Evolutionary conservation across 2,329 filamentous ascomycete genomes (phyloP), one percentile per base, ranked within the genome.

Genomic region (Bipolaris sorokiniana): DNA sequence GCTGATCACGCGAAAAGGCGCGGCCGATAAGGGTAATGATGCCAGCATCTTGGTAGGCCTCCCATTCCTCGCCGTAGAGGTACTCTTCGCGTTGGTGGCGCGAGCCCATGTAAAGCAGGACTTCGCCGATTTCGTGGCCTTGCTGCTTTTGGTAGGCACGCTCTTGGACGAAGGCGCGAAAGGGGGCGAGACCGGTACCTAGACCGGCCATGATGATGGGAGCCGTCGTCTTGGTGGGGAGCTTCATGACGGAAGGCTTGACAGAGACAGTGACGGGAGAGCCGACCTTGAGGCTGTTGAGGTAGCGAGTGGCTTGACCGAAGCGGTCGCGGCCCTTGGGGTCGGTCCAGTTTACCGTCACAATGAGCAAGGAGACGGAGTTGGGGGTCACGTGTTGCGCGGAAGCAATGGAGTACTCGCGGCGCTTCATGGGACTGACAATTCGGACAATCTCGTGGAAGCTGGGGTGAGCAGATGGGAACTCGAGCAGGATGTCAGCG

Each of bases 121-220:
- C 95, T 41, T 92, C 83, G 51, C 95, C 95, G 66, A 99, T 97
- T 56, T 95, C 88, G 82, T 96, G 93, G 78, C 95, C 95, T 77
- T 96, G 91, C n/a, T 92, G 89, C 82, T 97, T 97, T 77, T 99
- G 94, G 87, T 96, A 92, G 48, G 95, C 95, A 56, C 95, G 94
- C 81, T 99, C 95, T 81, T 99, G 95, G 45, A 98, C 90, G 74
- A 99, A 99, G 58, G 95, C 95, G 65, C 95, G 92, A 91, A 99
- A 99, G n/a, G 95, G 95, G 1, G 95, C 95, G 20, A 99, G 88
- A 74, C 95, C 95, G 0, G 95, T 99, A 63, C 95, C 95, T n/a
- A 98, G 89, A 77, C 95, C 95, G 9, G 95, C 95, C 94, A 99
- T 97, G 83, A 99, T 97, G 74, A 99, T 88, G 38, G 95, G 95